Conservation (phyloP, 768 basidiomycete species). For the Suillus bovinus region DNA sequence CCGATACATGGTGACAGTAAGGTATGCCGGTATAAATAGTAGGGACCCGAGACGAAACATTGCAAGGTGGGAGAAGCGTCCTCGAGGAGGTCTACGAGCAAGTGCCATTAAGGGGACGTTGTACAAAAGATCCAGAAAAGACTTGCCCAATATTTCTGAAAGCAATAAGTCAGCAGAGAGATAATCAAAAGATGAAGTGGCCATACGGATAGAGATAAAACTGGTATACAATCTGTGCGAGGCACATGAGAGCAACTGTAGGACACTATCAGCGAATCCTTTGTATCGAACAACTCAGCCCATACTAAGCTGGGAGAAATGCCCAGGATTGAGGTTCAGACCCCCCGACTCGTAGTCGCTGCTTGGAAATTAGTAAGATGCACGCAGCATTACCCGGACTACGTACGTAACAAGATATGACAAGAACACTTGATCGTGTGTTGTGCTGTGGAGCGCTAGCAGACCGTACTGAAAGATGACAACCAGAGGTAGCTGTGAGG, state of each 20-base stretch:
- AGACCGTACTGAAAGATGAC: conserved; percentile 92
- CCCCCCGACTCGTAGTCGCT: conserved; percentile 88
- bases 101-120: conserved; percentile 13
- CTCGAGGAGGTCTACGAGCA: conserved; percentile 67
- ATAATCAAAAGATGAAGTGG: background rate
- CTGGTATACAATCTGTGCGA: conserved; percentile 91
- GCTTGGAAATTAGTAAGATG: conserved; percentile 7
- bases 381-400: conserved; percentile 4
- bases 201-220: conserved; percentile 87
- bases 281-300: conserved; percentile 10
- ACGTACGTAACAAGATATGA: conserved; percentile 72
- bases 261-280: conserved; percentile 14
- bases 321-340: conserved; percentile 83
- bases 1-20: conserved; percentile 75
- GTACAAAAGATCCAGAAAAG: background rate
- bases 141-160: conserved; percentile 65
- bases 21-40: conserved; percentile 88
- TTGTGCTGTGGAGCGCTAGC: conserved; percentile 84
- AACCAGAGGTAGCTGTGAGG: conserved; percentile 74
- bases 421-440: conserved; percentile 90
- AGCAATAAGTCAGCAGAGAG: background rate
- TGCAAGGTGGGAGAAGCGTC: conserved; percentile 79
- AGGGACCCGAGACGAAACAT: conserved; percentile 90
- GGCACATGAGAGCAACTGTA: conserved; percentile 89
- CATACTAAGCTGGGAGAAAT: conserved; percentile 90